Percentiles rank a stretch among this genome's conserved stretches.
phyloP scores from a whole-genome alignment of 352 stramenopile species.

The Phytopythium ostracodes region DNA sequence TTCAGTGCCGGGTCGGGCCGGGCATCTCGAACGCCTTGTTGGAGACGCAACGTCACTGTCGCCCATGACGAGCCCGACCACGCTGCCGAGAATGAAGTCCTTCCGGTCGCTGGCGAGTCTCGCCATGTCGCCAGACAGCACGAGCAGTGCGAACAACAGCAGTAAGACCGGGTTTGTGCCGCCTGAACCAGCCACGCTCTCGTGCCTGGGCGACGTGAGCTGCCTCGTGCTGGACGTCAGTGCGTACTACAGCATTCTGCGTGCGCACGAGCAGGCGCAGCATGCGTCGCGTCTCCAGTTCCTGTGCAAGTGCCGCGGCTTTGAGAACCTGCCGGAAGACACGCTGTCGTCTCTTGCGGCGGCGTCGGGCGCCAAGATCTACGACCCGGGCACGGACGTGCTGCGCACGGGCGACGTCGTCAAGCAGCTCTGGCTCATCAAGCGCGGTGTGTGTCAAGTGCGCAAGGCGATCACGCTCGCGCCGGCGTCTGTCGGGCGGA shows the following conservation, averaged over 20 bases:
- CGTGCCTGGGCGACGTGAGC: slow-evolving; percentile 46
- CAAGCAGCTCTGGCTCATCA: slow-evolving; percentile 61
- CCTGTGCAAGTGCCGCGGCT: slow-evolving; percentile 55
- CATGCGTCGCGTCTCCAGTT: slow-evolving; percentile 51
- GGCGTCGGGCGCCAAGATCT: slow-evolving; percentile 41
- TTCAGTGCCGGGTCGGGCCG: slow-evolving; percentile 14
- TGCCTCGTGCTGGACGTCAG: slow-evolving; percentile 50
- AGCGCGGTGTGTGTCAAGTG: slow-evolving; percentile 66
- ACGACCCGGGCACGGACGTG: slow-evolving; percentile 49
- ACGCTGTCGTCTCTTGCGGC: slow-evolving; percentile 42
- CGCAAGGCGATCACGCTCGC: slow-evolving; percentile 46
- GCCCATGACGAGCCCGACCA: slow-evolving; percentile 8
- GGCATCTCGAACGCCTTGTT: background rate
- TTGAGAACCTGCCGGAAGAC: slow-evolving; percentile 51
- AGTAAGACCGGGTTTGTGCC: slow-evolving; percentile 11
- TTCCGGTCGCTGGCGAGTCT: slow-evolving; percentile 16
- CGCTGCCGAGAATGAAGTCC: slow-evolving; percentile 7
- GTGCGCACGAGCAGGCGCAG: slow-evolving; percentile 36
- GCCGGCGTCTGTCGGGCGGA: background rate
- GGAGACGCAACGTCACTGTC: background rate
- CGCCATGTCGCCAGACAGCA: slow-evolving; percentile 7
- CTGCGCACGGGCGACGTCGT: slow-evolving; percentile 54
- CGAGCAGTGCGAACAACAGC: background rate
- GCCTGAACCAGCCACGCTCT: slow-evolving; percentile 38
- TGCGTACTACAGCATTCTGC: slow-evolving; percentile 44